Percentiles rank a stretch among this genome's conserved stretches.
Evolutionary conservation across 2,329 filamentous ascomycete genomes (phyloP).

Genomic region (Cryphonectria naterciae): DNA sequence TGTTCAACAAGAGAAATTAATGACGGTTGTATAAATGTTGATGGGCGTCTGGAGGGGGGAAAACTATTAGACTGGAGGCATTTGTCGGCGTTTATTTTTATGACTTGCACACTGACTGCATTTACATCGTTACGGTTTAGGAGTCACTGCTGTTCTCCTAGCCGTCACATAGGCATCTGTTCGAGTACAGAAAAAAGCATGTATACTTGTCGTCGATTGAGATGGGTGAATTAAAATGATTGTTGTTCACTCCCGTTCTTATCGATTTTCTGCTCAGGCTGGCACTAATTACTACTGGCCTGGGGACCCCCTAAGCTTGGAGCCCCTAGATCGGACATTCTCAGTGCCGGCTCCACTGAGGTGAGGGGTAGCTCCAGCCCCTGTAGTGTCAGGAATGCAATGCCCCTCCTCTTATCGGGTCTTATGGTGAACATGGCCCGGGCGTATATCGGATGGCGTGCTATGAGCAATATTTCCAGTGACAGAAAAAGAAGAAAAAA

Average conservation of each 20-base stretch:
- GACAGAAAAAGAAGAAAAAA: neutral
- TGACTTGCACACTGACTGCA: neutral
- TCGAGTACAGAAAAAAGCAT: neutral
- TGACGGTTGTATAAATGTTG: neutral
- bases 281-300: neutral
- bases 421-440: neutral
- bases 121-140: neutral
- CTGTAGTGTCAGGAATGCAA: neutral
- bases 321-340: neutral
- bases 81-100: neutral
- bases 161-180: neutral
- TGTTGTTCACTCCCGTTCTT: neutral
- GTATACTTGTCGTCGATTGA: neutral
- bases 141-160: neutral
- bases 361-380: slow-evolving; percentile 6
- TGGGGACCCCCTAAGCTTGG: neutral
- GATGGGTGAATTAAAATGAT: neutral
- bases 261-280: neutral
- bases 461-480: slow-evolving; percentile 17
- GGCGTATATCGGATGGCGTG: slow-evolving; percentile 22
- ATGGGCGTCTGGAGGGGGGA: neutral
- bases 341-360: slow-evolving; percentile 1
- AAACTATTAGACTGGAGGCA: neutral
- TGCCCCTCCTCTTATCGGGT: slow-evolving; percentile 1
- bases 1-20: neutral